Evolutionary conservation across 2,329 filamentous ascomycete genomes (phyloP).

Genomic region (Penicillium sp.): DNA sequence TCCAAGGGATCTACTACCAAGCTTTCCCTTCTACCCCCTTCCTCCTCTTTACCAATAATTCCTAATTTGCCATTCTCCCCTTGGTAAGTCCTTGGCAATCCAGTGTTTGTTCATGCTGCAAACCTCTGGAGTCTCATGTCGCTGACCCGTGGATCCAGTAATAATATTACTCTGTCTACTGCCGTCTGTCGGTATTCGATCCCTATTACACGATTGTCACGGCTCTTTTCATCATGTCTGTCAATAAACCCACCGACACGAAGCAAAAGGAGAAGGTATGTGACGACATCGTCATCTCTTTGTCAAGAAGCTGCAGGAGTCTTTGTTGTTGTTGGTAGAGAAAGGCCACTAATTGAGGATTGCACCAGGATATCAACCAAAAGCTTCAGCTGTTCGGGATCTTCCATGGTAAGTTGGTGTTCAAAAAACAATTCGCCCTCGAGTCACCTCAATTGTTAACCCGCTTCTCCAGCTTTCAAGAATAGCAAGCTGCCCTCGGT

Average conservation of each 20-base stretch:
- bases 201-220: slow-evolving; percentile 12
- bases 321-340: not conserved
- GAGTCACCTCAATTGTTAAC: slow-evolving; percentile 12
- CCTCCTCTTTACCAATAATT: not conserved
- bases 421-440: not conserved
- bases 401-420: slow-evolving; percentile 58
- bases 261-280: slow-evolving; percentile 74
- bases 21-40: not conserved
- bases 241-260: slow-evolving; percentile 75
- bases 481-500: slow-evolving; percentile 89
- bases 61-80: not conserved
- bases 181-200: not conserved
- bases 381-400: slow-evolving; percentile 97
- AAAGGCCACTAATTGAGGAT: slow-evolving; percentile 13
- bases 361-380: slow-evolving; percentile 71
- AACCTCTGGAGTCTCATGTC: slow-evolving; percentile 1
- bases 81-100: slow-evolving; percentile 2
- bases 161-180: slow-evolving; percentile 12
- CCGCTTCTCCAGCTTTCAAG: slow-evolving; percentile 67
- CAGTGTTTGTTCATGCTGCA: slow-evolving; percentile 18
- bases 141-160: slow-evolving; percentile 16
- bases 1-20: slow-evolving; percentile 4
- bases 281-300: not conserved
- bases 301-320: not conserved
- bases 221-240: slow-evolving; percentile 42